Evolutionary conservation across 768 basidiomycete genomes (phyloP).

Genomic region (Agrocybe pediades): DNA sequence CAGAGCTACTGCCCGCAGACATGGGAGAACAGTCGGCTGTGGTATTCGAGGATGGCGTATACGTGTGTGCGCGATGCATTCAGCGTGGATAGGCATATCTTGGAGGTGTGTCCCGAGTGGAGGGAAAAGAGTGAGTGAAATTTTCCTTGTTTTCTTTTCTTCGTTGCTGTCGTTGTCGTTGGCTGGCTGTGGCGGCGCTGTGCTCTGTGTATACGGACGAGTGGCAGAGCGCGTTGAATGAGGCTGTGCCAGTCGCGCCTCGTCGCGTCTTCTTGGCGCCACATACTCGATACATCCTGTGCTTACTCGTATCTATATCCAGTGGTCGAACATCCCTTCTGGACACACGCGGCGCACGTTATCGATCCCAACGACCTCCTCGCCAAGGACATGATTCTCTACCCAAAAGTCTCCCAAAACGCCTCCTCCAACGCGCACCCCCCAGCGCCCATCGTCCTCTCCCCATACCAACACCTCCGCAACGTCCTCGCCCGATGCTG

Average conservation of each 20-base stretch:
- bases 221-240: constrained; percentile 6
- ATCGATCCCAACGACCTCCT: constrained; percentile 66
- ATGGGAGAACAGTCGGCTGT: constrained; percentile 52
- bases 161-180: background rate
- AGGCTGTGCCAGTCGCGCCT: background rate
- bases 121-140: constrained; percentile 53
- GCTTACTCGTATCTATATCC: constrained; percentile 14
- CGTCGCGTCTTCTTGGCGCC: constrained; percentile 14
- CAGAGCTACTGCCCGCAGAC: constrained; percentile 48
- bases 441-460: constrained; percentile 36
- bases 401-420: constrained; percentile 36
- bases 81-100: constrained; percentile 58
- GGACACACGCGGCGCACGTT: constrained; percentile 62
- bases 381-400: constrained; percentile 47
- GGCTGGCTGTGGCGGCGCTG: background rate
- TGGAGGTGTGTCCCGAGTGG: constrained; percentile 67
- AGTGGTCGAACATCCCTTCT: constrained; percentile 75
- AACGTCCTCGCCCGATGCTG: constrained; percentile 58
- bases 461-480: constrained; percentile 64
- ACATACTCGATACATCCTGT: background rate
- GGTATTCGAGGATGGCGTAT: constrained; percentile 66
- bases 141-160: constrained; percentile 1
- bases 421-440: constrained; percentile 33
- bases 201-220: constrained; percentile 4
- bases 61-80: constrained; percentile 61